Evolutionary conservation across 2,329 filamentous ascomycete species (phyloP), one percentile per base, ranked within the genome.

Genomic region (Fonsecaea erecta): DNA sequence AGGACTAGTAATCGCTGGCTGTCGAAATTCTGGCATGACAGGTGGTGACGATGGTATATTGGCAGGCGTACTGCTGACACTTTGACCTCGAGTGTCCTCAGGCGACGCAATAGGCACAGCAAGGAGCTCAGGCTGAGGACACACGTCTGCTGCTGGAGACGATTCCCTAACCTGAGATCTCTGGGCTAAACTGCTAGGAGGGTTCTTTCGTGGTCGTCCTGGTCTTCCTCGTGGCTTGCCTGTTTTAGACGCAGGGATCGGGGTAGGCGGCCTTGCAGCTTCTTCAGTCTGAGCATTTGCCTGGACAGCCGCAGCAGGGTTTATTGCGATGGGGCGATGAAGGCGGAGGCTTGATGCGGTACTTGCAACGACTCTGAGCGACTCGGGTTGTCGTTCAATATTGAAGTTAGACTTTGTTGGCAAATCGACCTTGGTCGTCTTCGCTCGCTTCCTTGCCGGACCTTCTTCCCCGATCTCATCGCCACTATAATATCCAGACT

Each of bases 21-120:
- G 60, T 40, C 58, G 48, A 14, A 83, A 81, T 40, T 84, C 84
- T 69, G 86, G 85, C 68, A 93, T 87, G 1, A 96, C 83, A 0
- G 95, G 95, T 14, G 94, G 94, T 2, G 94, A 98, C 0, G 95
- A 98, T 1, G 90, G 90, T 71, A 98, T 92, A 60, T 92, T 91
- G 55, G 87, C 88, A 3, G 92, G 90, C 59, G 92, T 96, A 62
- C 90, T 82, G 52, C 82, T 81, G 8, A 81, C 77, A 64, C 80
- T 80, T 62, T 79, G 79, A 56, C 82, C 83, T 60, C 82, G 83
- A 55, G 76, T 72, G 54, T 82, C 81, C 67, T 84, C 82, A 32
- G 83, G 80, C 14, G 83, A 83, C 30, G 79, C 79, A 52, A 79
- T 74, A n/a, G 77, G 76, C 3, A 80, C 77, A 59, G 86, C 84